Conservation (phyloP, 768 basidiomycete genomes). For the Neoboletus magnificus region DNA sequence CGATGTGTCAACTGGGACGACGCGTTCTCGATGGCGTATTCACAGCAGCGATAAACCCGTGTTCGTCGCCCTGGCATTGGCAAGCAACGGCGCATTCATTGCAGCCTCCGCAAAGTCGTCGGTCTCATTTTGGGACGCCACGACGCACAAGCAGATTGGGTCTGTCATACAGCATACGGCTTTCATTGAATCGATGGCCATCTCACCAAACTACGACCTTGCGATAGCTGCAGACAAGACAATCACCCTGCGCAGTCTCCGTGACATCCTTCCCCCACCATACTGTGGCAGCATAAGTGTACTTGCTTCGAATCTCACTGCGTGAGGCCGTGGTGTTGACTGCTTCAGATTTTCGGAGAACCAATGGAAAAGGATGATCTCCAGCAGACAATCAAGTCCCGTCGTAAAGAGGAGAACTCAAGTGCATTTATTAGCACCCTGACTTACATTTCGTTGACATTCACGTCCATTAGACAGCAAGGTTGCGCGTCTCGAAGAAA, state of each 20-base stretch:
- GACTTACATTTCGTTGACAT: neutral
- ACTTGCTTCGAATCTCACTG: too few relatives aligned
- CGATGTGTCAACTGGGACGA: too few relatives aligned
- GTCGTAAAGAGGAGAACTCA: neutral
- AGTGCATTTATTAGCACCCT: neutral
- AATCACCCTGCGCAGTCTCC: neutral
- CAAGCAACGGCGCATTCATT: neutral
- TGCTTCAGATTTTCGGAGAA: neutral
- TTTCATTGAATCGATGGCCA: neutral
- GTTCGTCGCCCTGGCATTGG: neutral
- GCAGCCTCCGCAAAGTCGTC: neutral
- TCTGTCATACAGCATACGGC: neutral
- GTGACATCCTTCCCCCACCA: neutral
- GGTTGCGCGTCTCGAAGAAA: neutral
- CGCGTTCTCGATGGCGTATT: too few relatives aligned
- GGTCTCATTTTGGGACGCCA: neutral
- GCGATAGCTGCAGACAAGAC: too few relatives aligned
- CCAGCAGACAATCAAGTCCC: neutral
- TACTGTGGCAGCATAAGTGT: neutral
- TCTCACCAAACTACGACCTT: neutral
- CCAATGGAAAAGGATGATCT: neutral
- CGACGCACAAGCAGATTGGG: neutral
- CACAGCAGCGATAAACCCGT: too few relatives aligned
- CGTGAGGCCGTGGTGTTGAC: neutral
- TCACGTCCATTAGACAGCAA: neutral